Base-by-base conservation (phyloP, 805 yeast species). In the Debaryomyces tyrocola region DNA sequence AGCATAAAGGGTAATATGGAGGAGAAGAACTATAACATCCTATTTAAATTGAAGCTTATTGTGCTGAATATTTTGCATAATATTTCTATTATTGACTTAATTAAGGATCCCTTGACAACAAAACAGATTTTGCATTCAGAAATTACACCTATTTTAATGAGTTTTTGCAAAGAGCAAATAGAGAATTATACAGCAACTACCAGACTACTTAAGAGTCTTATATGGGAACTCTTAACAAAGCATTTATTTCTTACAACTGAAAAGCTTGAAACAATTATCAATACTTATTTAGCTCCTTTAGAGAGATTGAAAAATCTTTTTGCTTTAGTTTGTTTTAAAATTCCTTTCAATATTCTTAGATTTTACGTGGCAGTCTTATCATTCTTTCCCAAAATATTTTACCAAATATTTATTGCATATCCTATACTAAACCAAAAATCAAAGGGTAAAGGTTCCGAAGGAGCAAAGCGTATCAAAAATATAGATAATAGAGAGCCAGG, bases 341-440 rank as follows among this genome's bases (percentile, higher is more conserved):
- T 63, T 2, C 69, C 66, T 2, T 49, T 50, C 21, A 52, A 56
- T 40, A 21, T 51, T 8, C 11, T 50, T 4, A 37, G 55, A 6
- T 28, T 51, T 11, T 49, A 46, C 37, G 17, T 59, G 5, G 49
- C 54, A n/a, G 34, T 57, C 1, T 18, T 46, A 12, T 42, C 60
- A 9, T 59, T 60, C 34, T 6, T 63, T 10, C 67, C 69, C 3
- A 51, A 45, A 37, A 40, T 61, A 5, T 20, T 59, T 14, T n/a
- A 60, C 9, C 55, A 54, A 31, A 48, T 51, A 11, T 47, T 55
- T 18, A 29, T 57, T 4, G 20, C 50, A 8, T 51, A 57, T 47
- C 59, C 63, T 6, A n/a, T 55, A 4, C 4, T 27, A 31, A 36
- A 28, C 8, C 24, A 21, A 24, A 11, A 4, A 15, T 34, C 35